Evolutionary conservation across 2,329 filamentous ascomycete species (phyloP), one percentile per base, ranked within the genome.

Genomic region (Podosphaera fusca): DNA sequence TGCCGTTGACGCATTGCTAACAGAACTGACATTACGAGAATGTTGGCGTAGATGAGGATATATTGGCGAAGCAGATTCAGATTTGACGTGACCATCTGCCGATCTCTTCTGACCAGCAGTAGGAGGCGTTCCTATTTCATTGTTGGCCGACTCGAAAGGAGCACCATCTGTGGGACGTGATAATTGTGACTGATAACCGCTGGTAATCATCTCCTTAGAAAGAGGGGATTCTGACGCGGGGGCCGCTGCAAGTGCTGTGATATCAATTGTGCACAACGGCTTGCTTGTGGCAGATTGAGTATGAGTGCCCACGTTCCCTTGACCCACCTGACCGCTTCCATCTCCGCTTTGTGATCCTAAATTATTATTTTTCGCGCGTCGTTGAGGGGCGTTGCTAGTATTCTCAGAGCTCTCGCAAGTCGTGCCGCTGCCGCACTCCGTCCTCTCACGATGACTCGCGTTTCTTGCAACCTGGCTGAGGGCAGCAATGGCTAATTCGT

Each of bases 31-130:
- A 60, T 81, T 87, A 64, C 85, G 77, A 34, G 82, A 83, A 67
- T 87, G 84, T 35, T 76, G 76, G 47, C 59, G 63, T 50, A 33
- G 38, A 12, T 55, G 58, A 21, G 63, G 61, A 56, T 60, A 68
- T 33, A 62, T 69, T 31, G 71, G 71, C 47, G 75, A 80, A 53
- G 67, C 70, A 60, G 69, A 68, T n/a, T 53, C 50, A 38, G 33
- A 21, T 70, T 88, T 94, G 58, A 88, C 74, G 55, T 79, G 73
- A 47, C 86, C 87, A 65, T 85, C 83, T 38, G 85, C 85, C 64
- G 80, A 90, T 62, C 87, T 77, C 71, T 94, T 94, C 60, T 80
- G 78, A 21, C 77, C 74, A 38, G 64, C 66, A 55, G 63, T 63
- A 14, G 63, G 58, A 55, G 60, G 52, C 54, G 63, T 61, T 33